These are phyloP conservation scores for Starmerella davenportii DNA, from an alignment of 805 yeast genomes.

Conservation along the genomic window DNA sequence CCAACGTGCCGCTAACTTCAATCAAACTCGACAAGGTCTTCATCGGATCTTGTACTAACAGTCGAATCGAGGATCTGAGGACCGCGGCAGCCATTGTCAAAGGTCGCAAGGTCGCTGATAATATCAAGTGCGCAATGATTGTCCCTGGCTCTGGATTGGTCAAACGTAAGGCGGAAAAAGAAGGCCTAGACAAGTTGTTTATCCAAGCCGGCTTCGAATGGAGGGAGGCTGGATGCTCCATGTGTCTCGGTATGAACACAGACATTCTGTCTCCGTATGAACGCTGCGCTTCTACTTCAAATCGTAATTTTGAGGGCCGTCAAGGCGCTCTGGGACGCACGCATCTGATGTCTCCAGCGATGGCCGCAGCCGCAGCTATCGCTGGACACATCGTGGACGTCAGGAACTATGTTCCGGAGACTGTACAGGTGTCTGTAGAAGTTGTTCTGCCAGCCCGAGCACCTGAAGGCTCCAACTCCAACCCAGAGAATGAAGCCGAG, in stretches of 20 bases:
- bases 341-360: conserved; percentile 94
- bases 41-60: conserved; percentile 95
- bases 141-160: conserved; percentile 97
- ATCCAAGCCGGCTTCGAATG: conserved; percentile 88
- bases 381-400: conserved; percentile 81
- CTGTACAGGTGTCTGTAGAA: conserved; percentile 24
- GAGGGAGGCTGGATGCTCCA: conserved; percentile 99
- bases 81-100: conserved; percentile 86
- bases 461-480: conserved; percentile 23
- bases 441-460: conserved; percentile 21
- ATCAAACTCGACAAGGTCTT: conserved; percentile 79
- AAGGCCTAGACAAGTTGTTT: conserved; percentile 84
- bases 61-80: conserved; percentile 91
- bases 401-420: conserved; percentile 43
- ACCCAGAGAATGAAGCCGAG: conserved; percentile 37
- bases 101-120: conserved; percentile 72
- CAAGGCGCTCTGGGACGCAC: conserved; percentile 95
- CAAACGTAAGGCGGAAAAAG: conserved; percentile 81
- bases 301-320: conserved; percentile 97
- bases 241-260: conserved; percentile 99
- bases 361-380: conserved; percentile 98
- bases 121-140: conserved; percentile 65
- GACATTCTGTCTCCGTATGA: conserved; percentile 89
- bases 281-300: conserved; percentile 96
- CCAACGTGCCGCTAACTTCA: conserved; percentile 64